A percentile compares a stretch with the other conserved stretches of the same genome.
Evolutionary conservation across 345 rosid species (phyloP).

Genomic region (Alliaria petiolata): DNA sequence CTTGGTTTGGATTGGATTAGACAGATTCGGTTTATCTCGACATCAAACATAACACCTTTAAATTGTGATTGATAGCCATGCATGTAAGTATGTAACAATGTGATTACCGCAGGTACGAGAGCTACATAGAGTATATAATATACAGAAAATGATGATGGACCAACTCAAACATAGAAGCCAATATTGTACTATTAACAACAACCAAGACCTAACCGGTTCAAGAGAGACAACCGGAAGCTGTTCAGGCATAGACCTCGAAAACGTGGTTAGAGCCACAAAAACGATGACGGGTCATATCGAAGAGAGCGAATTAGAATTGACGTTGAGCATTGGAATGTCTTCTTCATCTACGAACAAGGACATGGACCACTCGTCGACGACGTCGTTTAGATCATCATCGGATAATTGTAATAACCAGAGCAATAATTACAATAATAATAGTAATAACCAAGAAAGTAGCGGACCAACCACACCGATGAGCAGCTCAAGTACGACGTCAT

Average conservation of each 20-base stretch:
- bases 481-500: conserved; percentile 53
- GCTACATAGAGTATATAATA: conserved; percentile 69
- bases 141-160: conserved; percentile 65
- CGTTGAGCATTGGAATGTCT: conserved; percentile 61
- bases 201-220: conserved; percentile 31
- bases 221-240: conserved; percentile 54
- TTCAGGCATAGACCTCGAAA: conserved; percentile 50
- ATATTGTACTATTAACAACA: conserved; percentile 25
- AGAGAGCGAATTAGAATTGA: conserved; percentile 59
- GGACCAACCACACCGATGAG: conserved; percentile 50
- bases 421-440: conserved; percentile 7
- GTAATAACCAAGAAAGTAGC: conserved; percentile 39
- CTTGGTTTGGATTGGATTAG: no score
- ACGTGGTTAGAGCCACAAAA: conserved; percentile 34
- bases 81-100: no score
- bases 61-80: background rate
- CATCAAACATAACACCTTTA: no score
- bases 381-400: conserved; percentile 33
- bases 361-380: conserved; percentile 31
- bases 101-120: conserved; percentile 62
- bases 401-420: conserved; percentile 35
- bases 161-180: conserved; percentile 49
- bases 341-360: conserved; percentile 31
- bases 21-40: background rate
- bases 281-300: conserved; percentile 36